A percentile compares a stretch with the other conserved stretches of the same genome.
These are phyloP conservation scores for Tanacetum coccineum DNA, from an alignment of 129 eudicot species.

Conservation along the genomic window DNA sequence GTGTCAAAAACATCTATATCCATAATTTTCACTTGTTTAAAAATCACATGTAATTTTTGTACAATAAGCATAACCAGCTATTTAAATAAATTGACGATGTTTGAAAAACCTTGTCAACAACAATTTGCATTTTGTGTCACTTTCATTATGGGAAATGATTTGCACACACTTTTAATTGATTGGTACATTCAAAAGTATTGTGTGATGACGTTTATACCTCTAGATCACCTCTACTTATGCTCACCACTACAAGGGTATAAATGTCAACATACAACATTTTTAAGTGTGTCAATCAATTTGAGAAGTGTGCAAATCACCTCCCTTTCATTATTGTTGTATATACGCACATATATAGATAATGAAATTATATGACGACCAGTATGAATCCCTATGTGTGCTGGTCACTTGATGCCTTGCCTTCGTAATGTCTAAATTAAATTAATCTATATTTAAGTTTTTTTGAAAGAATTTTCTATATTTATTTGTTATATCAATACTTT, in stretches of 20 bases:
- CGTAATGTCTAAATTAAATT: not conserved
- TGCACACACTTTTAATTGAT: too few relatives aligned
- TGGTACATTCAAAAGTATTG: too few relatives aligned
- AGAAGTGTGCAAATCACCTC: too few relatives aligned
- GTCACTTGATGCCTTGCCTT: slow-evolving; percentile 10
- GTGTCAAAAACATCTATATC: too few relatives aligned
- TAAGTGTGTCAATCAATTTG: too few relatives aligned
- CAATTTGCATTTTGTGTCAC: not conserved
- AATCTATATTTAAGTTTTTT: not conserved
- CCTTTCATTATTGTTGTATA: not conserved
- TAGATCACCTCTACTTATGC: too few relatives aligned
- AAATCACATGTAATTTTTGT: too few relatives aligned
- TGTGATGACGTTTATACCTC: too few relatives aligned
- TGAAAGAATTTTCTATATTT: not conserved
- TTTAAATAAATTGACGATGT: not conserved
- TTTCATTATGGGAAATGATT: too few relatives aligned
- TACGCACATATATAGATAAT: not conserved
- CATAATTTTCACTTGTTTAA: too few relatives aligned
- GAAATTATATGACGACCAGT: not conserved
- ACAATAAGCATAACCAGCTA: not conserved
- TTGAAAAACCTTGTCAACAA: not conserved
- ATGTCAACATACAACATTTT: too few relatives aligned
- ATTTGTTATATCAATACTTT: not conserved
- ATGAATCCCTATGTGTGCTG: slow-evolving; percentile 6
- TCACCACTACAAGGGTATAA: too few relatives aligned